Percentiles rank a stretch among this genome's conserved stretches.
These are phyloP conservation scores for Arthroderma sp. DNA, from an alignment of 2,329 filamentous ascomycete species.

Conservation along the genomic window DNA sequence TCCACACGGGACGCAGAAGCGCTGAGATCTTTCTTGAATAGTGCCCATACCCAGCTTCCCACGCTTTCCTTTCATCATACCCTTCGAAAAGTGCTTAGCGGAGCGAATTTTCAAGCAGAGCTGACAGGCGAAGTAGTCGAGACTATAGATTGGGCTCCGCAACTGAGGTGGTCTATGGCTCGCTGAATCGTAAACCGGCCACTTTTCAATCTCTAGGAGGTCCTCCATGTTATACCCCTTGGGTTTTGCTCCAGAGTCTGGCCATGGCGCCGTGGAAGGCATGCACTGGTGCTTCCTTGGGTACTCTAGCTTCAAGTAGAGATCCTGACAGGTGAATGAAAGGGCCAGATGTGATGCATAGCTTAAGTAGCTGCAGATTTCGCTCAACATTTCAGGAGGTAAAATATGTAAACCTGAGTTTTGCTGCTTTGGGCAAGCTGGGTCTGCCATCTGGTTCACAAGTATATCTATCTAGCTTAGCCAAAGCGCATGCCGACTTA, in stretches of 20 bases:
- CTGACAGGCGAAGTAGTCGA: background rate
- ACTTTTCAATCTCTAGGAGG: conserved; percentile 2
- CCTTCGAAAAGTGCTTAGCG: background rate
- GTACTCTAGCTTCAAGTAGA: background rate
- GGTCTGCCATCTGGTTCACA: no score
- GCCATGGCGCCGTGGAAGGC: no score
- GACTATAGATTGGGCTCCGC: background rate
- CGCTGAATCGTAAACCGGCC: background rate
- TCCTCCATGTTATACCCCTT: background rate
- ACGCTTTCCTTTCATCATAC: conserved; percentile 3
- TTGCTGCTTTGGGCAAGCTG: no score
- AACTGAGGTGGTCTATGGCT: no score
- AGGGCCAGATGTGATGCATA: background rate
- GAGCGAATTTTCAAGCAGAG: background rate
- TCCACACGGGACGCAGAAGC: conserved; percentile 2
- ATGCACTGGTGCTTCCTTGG: background rate
- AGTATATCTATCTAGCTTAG: no score
- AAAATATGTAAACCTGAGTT: background rate
- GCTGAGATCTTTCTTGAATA: background rate
- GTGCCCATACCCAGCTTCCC: background rate
- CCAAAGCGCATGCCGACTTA: no score
- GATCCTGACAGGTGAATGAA: background rate
- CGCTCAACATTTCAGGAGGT: background rate
- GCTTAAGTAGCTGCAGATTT: background rate
- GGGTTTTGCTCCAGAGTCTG: background rate